Evolutionary conservation across 192 early-diverging fungal species (phyloP).

Genomic region (Backusella liffmaniae): DNA sequence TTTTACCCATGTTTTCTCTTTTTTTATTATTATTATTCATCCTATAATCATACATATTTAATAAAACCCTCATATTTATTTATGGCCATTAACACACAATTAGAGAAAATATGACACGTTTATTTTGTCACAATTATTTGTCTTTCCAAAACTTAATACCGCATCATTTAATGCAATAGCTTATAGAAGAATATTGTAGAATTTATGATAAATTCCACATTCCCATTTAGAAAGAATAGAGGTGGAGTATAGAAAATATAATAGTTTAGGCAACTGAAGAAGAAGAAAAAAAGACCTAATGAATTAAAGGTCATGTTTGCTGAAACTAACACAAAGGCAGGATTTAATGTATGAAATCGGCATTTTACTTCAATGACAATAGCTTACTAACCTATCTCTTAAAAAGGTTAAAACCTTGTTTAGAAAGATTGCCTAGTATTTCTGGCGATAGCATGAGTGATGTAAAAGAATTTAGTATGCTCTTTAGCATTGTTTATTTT

Average conservation of each 20-base stretch:
- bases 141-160: background rate
- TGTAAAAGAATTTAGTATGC: slow-evolving; percentile 36
- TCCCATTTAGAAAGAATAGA: background rate
- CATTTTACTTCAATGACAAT: background rate
- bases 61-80: background rate
- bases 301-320: slow-evolving; percentile 98
- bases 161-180: background rate
- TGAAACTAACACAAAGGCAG: slow-evolving; percentile 97
- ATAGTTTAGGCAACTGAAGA: slow-evolving; percentile 74
- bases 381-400: background rate
- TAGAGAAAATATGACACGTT: background rate
- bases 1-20: background rate
- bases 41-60: background rate
- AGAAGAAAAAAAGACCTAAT: slow-evolving; percentile 95
- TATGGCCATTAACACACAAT: background rate
- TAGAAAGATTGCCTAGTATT: slow-evolving; percentile 87
- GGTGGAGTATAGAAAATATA: background rate
- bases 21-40: background rate
- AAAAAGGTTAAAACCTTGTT: slow-evolving; percentile 83
- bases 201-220: background rate
- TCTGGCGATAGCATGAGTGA: slow-evolving; percentile 68
- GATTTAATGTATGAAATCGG: slow-evolving; percentile 72
- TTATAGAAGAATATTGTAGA: too few relatives aligned
- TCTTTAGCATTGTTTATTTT: background rate
- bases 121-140: background rate